A percentile compares a stretch with the other conserved stretches of the same genome.
phyloP scores from a whole-genome alignment of 1,284 basidiomycete genomes.

The Paramarasmius palmivorus region DNA sequence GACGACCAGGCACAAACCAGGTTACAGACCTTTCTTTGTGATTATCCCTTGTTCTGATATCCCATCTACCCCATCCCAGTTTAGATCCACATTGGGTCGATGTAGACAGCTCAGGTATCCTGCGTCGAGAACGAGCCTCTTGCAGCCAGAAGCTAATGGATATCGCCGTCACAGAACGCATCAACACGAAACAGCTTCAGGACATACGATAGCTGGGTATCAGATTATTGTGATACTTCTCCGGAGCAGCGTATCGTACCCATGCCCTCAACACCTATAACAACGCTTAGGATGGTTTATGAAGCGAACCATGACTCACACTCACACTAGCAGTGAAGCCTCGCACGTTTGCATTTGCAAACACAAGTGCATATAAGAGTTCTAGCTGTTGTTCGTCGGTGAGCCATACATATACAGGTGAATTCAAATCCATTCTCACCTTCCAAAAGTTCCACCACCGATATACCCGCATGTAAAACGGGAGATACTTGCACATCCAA shows the following conservation, averaged over 20 bases:
- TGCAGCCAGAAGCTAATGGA: constrained; percentile 33
- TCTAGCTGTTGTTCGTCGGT: constrained; percentile 21
- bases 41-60: constrained; percentile 37
- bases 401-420: not conserved
- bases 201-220: constrained; percentile 44
- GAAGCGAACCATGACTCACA: not conserved
- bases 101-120: constrained; percentile 37
- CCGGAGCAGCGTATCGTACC: constrained; percentile 37
- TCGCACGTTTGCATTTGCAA: constrained; percentile 20
- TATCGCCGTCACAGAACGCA: constrained; percentile 23
- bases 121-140: constrained; percentile 36
- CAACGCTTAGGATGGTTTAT: not conserved
- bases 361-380: constrained; percentile 26
- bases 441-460: constrained; percentile 32
- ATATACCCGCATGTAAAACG: constrained; percentile 35
- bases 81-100: constrained; percentile 37
- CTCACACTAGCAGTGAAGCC: constrained; percentile 18
- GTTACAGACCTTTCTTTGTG: constrained; percentile 28
- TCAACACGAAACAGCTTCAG: constrained; percentile 22
- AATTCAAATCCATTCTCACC: constrained; percentile 22
- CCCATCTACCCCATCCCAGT: constrained; percentile 34
- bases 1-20: not conserved
- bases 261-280: constrained; percentile 30
- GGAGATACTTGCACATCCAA: constrained; percentile 40
- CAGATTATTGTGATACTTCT: constrained; percentile 38